These are phyloP conservation scores for Penicillium taxi DNA, from an alignment of 495 filamentous ascomycete species.

Conservation along the genomic window DNA sequence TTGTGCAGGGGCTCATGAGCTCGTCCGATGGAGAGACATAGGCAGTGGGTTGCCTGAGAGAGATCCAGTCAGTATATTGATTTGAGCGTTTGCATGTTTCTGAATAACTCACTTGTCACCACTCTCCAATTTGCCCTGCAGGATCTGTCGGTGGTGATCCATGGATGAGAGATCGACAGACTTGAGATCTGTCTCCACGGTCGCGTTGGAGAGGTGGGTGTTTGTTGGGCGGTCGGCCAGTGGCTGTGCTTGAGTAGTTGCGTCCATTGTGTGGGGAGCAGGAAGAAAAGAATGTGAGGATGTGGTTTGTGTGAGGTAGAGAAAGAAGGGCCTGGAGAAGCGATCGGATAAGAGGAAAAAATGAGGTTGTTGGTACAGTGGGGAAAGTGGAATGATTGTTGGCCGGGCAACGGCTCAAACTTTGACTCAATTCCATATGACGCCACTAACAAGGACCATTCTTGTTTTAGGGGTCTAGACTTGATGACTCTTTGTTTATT, in stretches of 20 bases:
- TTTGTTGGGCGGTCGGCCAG: slow-evolving; percentile 39
- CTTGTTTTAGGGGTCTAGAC: not conserved
- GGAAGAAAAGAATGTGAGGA: not conserved
- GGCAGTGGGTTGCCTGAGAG: slow-evolving; percentile 41
- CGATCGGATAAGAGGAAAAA: slow-evolving; percentile 25
- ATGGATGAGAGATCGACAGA: slow-evolving; percentile 40
- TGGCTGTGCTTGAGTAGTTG: slow-evolving; percentile 29
- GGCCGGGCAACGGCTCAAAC: slow-evolving; percentile 32
- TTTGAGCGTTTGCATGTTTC: not conserved
- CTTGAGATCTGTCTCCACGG: slow-evolving; percentile 27
- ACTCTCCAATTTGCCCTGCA: slow-evolving; percentile 61
- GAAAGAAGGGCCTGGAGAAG: slow-evolving; percentile 2
- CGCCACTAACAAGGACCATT: slow-evolving; percentile 7
- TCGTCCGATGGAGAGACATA: slow-evolving; percentile 90
- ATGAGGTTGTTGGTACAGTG: slow-evolving; percentile 19
- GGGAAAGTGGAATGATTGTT: slow-evolving; percentile 37
- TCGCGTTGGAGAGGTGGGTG: slow-evolving; percentile 30
- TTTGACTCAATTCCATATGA: slow-evolving; percentile 5
- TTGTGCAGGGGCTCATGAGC: slow-evolving; percentile 89
- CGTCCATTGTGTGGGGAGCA: slow-evolving; percentile 22
- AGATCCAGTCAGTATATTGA: not conserved
- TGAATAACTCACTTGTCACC: slow-evolving; percentile 52
- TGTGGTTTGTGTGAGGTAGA: slow-evolving; percentile 1
- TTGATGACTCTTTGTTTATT: not conserved
- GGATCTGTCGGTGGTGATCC: slow-evolving; percentile 71